Base-by-base conservation (phyloP, 2,329 filamentous ascomycete genomes). In the Stagonosporopsis rhizophila region DNA sequence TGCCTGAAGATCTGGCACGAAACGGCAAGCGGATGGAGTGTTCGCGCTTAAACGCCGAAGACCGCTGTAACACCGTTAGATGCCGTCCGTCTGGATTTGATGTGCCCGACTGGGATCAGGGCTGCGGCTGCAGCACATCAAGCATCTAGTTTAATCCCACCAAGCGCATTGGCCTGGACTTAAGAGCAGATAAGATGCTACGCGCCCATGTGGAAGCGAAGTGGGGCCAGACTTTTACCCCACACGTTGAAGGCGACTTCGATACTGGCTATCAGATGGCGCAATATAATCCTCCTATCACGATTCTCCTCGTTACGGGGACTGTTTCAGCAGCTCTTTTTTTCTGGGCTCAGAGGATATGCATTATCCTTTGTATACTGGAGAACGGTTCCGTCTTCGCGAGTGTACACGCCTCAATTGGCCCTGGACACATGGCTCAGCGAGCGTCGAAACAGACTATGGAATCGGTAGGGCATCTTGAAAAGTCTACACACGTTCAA, bases 211-310 rank as follows among this genome's bases (percentile, higher is more conserved):
- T 11, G 2, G 19, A 35, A 12, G 22, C n/a, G 28, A 56, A 42
- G 53, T 47, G 53, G 53, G 52, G 41, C 37, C 3, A 22, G 37
- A 22, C 15, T 20, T 25, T 11, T 56, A 47, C 53, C 53, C 53
- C 52, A 56, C 55, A 52, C 25, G 32, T 41, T 27, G 22, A 15
- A n/a, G 30, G 30, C 30, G 30, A 32, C 30, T 38, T 54, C 46
- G 46, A 30, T 40, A 32, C 27, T 20, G 52, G 40, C 30, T 62
- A 62, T 61, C 57, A 54, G 52, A 69, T 69, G 64, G 60, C 65
- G 67, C 60, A 53, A 69, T 69, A 52, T 22, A 40, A 50, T 51
- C 58, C 58, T 56, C 45, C 52, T 51, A 67, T 66, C 44, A 54
- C 66, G 66, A 63, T 60, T 55, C 3, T 17, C 50, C 38, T 52